Percentiles rank a stretch among this genome's conserved stretches.
Conservation (phyloP, 2,329 filamentous ascomycete species). For the Trichoderma endophyticum region DNA sequence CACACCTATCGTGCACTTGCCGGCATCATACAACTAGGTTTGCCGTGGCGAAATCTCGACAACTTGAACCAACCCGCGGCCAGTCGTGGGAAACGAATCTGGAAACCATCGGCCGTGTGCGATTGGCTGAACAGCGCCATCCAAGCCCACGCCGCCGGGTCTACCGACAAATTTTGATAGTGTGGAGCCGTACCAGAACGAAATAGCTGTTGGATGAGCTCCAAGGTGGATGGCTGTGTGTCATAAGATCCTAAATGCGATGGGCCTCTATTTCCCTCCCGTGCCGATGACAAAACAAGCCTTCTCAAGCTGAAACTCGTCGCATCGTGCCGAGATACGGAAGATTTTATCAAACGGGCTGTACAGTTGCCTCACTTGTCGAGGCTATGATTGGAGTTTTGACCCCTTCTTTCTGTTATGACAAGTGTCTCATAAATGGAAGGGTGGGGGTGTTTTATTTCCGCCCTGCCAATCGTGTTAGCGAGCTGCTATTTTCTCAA, state of each 20-base stretch:
- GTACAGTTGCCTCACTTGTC: not conserved
- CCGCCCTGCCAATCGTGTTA: slow-evolving; percentile 12
- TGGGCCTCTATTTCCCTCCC: not conserved
- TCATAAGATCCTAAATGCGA: not conserved
- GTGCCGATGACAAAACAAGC: not conserved
- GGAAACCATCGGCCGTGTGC: not conserved
- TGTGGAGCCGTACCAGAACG: not conserved
- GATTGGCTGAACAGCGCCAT: not conserved
- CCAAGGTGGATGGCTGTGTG: not conserved
- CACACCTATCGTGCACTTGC: not conserved
- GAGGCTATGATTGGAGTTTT: not conserved
- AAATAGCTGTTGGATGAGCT: not conserved
- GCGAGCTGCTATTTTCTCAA: not conserved
- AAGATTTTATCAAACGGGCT: not conserved
- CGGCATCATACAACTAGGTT: not conserved
- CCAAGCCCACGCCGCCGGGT: slow-evolving; percentile 1
- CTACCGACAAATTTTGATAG: slow-evolving; percentile 6
- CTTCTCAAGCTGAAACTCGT: not conserved
- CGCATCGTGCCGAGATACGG: not conserved
- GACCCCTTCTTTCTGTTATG: not conserved
- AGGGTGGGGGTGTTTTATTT: slow-evolving; percentile 10
- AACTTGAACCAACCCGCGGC: not conserved
- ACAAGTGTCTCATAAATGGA: slow-evolving; percentile 6
- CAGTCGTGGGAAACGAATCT: not conserved
- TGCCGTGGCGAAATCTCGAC: slow-evolving; percentile 1